Base-by-base conservation (phyloP, 768 basidiomycete genomes). In the Serpula lacrymans region DNA sequence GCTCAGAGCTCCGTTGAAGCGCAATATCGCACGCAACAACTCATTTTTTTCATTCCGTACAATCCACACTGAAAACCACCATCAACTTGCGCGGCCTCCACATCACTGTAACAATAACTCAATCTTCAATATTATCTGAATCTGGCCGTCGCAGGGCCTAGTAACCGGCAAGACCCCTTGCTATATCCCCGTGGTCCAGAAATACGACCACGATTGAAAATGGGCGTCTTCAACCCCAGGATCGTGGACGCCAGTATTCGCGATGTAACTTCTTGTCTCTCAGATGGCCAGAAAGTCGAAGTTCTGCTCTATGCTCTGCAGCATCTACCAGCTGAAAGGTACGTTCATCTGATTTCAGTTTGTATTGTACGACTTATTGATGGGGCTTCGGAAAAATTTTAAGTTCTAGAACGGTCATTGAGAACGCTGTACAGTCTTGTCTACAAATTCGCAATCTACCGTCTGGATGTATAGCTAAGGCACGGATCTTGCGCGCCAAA, bases 291-390 rank as follows among this genome's bases (percentile, higher is more conserved):
- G 55, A 87, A 86, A 58, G 81, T 74, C 14, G 82, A 82, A 42
- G 70, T 86, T 26, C 64, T 90, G 39, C 59, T 91, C 35, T 80
- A 86, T 49, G 89, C 88, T n/a, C 80, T 92, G 73, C 80, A 83
- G 48, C 84, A 83, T 52, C 77, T 95, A 45, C 78, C 82, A 37
- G 69, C 74, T 34, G 82, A 89, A 43, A 74, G 81, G 81, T 84
- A 56, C 26, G 76, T 60, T 5, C 4, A 25, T 41, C 18, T 39
- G 32, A 25, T 42, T 50, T 14, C 14, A 16, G 6, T 16, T 22
- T 39, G 24, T 13, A 30, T 14, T 17, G 28, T 23, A 32, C 37
- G 18, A 26, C 32, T 43, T 28, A 45, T 53, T 21, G 49, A 23
- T 14, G 3, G 0, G 29, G 20, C 22, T 24, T n/a, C 30, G 20